Percentiles rank a stretch among this genome's conserved stretches.
phyloP scores from a whole-genome alignment of 2,329 filamentous ascomycete species.

The Seiridium unicorne region DNA sequence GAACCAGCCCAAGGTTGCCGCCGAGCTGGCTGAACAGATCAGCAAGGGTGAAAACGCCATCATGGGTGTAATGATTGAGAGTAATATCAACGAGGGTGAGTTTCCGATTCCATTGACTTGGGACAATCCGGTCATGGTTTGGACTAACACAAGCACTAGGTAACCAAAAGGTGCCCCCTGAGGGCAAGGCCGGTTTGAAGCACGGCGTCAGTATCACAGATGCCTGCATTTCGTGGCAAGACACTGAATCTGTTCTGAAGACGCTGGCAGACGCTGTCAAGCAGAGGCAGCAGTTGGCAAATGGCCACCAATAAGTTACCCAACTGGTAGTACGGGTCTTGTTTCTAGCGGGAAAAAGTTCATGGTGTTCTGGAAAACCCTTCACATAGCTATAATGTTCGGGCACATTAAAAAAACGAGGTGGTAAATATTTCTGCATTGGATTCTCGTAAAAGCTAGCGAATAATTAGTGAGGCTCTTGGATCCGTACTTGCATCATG shows the following conservation, averaged over 20 bases:
- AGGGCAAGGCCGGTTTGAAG: conserved; percentile 81
- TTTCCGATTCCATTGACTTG: conserved; percentile 3
- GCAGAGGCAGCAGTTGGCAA: conserved; percentile 58
- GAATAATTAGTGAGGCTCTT: too few relatives aligned
- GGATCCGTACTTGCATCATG: too few relatives aligned
- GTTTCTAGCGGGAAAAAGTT: too few relatives aligned
- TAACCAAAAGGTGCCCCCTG: conserved; percentile 85
- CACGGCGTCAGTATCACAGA: conserved; percentile 97
- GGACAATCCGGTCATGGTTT: neutral
- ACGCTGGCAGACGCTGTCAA: conserved; percentile 77
- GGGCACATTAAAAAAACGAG: too few relatives aligned
- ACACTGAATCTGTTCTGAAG: conserved; percentile 78
- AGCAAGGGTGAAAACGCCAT: conserved; percentile 79
- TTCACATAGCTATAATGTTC: too few relatives aligned
- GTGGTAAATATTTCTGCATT: too few relatives aligned
- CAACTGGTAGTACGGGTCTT: too few relatives aligned
- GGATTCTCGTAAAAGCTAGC: too few relatives aligned
- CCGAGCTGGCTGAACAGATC: conserved; percentile 79
- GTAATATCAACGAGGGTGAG: conserved; percentile 88
- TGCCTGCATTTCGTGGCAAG: conserved; percentile 93
- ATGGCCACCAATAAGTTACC: conserved; percentile 18
- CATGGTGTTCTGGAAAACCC: too few relatives aligned
- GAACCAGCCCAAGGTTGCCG: conserved; percentile 94
- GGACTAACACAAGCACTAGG: conserved; percentile 42
- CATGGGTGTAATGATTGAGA: conserved; percentile 99